Base-by-base conservation (phyloP, 2,329 filamentous ascomycete species). In the Periconia sp. region DNA sequence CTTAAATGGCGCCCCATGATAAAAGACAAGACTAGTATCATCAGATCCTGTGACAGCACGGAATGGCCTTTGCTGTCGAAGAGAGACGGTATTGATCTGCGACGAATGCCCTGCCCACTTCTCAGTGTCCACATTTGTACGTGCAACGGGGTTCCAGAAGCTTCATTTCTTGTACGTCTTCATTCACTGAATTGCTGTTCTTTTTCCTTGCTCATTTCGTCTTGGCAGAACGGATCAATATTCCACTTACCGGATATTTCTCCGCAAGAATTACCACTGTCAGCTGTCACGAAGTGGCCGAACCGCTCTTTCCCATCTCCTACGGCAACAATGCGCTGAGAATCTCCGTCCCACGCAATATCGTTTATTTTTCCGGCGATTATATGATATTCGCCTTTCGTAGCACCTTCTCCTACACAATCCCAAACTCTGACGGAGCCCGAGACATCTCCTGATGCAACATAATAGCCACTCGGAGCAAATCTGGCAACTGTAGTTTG, bases 331-430 rank as follows among this genome's bases (percentile, higher is more conserved):
- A 99, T 88, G 47, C 94, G 88, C 79, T 97, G 92, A 56, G 90
- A 96, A 76, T 99, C 94, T 53, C 92, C 93, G 68, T 97, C 94
- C 92, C 94, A 99, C 1, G 92, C 93, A 61, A 99, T 85, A 73
- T 99, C 94, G 72, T 96, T 96, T 77, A 99, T 93, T 50, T 91
- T 88, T 13, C 94, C 94, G 33, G 90, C 92, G 68, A 97, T 92
- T 76, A 97, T 97, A 69, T 86, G 84, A 76, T 96, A 97, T 75
- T 97, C 93, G 62, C 92, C 91, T 75, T 95, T 96, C 44, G 91
- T 96, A 67, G 88, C 90, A 44, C 92, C 92, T 63, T 91, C 90
- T 51, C 93, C 88, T 13, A 90, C 86, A 59, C 82, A 85, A 73
- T 97, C 93, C 94, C 94, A 99, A 5, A 99, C 90, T 59, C 90